Conservation (phyloP, 139 green algal genomes). For the Coelastrella sp. region DNA sequence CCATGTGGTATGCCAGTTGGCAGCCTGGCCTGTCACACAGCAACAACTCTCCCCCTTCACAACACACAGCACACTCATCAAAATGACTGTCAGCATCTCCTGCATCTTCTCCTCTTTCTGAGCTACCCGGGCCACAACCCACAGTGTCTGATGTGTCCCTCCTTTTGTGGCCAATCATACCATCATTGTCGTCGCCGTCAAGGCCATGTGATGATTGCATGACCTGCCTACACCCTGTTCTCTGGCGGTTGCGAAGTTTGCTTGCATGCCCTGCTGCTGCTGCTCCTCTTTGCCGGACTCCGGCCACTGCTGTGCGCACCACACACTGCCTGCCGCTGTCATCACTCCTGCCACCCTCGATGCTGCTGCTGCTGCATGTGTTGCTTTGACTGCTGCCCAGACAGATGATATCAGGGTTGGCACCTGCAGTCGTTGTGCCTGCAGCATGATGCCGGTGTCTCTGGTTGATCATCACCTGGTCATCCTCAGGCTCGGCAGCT, state of each 20-base stretch:
- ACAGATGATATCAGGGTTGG: background rate
- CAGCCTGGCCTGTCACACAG: slow-evolving; percentile 63
- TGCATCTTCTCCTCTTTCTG: background rate
- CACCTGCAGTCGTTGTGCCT: background rate
- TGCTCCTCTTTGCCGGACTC: background rate
- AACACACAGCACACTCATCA: slow-evolving; percentile 54
- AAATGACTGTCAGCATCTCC: slow-evolving; percentile 1
- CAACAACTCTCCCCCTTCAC: slow-evolving; percentile 61
- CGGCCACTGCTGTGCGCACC: background rate
- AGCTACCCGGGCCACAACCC: background rate
- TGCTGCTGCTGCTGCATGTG: background rate
- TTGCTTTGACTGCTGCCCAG: background rate
- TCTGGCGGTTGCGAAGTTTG: too few species aligned
- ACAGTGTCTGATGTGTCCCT: background rate
- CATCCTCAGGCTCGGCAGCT: background rate
- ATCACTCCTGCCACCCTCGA: background rate
- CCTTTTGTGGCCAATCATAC: background rate
- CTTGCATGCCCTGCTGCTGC: background rate
- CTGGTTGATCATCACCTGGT: background rate
- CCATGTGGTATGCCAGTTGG: slow-evolving; percentile 57
- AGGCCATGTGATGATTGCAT: too few species aligned
- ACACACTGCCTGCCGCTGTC: background rate
- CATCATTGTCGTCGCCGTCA: background rate
- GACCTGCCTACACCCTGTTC: background rate
- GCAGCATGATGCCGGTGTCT: background rate